These are phyloP conservation scores for Gossypium arboreum DNA, from an alignment of 345 rosid species.

Conservation along the genomic window DNA sequence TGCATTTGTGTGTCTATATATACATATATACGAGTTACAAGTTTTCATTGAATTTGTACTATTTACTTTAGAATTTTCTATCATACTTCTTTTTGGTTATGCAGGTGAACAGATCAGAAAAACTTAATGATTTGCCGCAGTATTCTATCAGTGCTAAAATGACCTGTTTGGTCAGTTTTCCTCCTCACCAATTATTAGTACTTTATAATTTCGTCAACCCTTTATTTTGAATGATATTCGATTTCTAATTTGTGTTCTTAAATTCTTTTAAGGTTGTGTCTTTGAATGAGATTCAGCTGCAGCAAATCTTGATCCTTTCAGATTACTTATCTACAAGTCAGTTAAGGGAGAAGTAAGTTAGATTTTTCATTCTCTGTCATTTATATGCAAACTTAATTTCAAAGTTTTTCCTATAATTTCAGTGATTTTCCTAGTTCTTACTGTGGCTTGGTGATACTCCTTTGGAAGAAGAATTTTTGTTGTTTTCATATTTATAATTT, in stretches of 20 bases:
- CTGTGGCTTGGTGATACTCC: not conserved
- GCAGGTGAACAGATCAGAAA: constrained; percentile 76
- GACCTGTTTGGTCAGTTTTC: constrained; percentile 57
- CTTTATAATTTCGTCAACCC: not conserved
- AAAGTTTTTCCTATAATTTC: not conserved
- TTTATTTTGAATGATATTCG: not conserved
- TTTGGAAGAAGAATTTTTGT: not conserved
- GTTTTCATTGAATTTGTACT: not conserved
- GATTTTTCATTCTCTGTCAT: not conserved
- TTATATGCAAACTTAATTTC: not conserved
- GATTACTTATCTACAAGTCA: constrained; percentile 67
- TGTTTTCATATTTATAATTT: not conserved
- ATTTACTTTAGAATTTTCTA: not conserved
- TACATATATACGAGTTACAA: not conserved
- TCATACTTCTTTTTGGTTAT: not conserved
- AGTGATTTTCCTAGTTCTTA: not conserved
- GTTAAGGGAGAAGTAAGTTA: constrained; percentile 77
- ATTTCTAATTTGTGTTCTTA: constrained; percentile 7
- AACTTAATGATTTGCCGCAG: constrained; percentile 71
- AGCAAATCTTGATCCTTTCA: constrained; percentile 54
- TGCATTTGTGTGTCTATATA: not conserved
- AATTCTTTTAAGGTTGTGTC: constrained; percentile 44
- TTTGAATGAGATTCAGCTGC: constrained; percentile 74
- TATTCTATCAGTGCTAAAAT: constrained; percentile 66
- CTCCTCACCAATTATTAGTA: not conserved